A percentile compares a stretch with the other conserved stretches of the same genome.
Conservation (phyloP, 805 yeast genomes). For the Wilhelminamyces savonicus region DNA sequence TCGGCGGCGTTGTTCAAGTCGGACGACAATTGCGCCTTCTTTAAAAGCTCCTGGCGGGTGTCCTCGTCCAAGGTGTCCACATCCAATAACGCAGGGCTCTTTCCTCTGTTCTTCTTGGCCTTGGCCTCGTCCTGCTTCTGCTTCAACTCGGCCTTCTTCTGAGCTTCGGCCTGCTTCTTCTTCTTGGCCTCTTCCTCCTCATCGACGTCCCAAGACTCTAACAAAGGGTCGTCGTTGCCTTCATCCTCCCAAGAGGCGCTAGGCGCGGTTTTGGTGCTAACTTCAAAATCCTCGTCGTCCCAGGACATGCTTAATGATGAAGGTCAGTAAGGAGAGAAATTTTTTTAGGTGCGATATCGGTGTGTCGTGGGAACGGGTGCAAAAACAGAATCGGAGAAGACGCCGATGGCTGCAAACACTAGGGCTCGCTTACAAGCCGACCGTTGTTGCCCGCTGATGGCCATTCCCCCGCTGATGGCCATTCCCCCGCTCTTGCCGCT, state of each 20-base stretch:
- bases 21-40: slow-evolving; percentile 72
- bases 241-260: slow-evolving; percentile 76
- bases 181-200: slow-evolving; percentile 60
- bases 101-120: slow-evolving; percentile 40
- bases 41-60: slow-evolving; percentile 69
- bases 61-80: slow-evolving; percentile 66
- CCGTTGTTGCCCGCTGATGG: neutral
- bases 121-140: slow-evolving; percentile 39
- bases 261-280: slow-evolving; percentile 46
- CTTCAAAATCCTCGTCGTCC: slow-evolving; percentile 91
- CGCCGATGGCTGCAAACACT: neutral
- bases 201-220: slow-evolving; percentile 85
- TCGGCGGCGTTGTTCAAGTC: slow-evolving; percentile 93
- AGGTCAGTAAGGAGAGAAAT: too few species aligned
- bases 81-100: slow-evolving; percentile 40
- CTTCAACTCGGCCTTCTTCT: slow-evolving; percentile 34
- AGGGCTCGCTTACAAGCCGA: neutral
- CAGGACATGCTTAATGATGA: slow-evolving; percentile 32
- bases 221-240: slow-evolving; percentile 68
- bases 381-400: too few species aligned
- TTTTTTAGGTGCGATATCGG: neutral
- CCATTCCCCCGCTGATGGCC: neutral
- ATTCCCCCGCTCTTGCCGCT: neutral
- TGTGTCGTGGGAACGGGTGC: too few species aligned
- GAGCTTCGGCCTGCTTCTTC: slow-evolving; percentile 36